Evolutionary conservation across 2,329 filamentous ascomycete genomes (phyloP).

Genomic region (Dissoconium aciculare): DNA sequence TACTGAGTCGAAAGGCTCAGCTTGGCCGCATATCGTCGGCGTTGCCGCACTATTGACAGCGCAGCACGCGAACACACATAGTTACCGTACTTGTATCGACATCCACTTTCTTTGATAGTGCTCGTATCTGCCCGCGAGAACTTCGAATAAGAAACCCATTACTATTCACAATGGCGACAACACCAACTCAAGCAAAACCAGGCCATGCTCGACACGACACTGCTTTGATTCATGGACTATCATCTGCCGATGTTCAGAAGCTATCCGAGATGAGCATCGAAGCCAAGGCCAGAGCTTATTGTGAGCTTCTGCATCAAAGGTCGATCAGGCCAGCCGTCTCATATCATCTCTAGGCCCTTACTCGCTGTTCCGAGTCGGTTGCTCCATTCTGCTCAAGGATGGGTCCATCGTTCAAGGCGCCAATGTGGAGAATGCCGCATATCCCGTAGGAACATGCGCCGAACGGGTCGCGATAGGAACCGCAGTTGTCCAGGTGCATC

Average conservation of each 20-base stretch:
- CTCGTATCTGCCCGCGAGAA: too few species aligned
- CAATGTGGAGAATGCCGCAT: conserved; percentile 86
- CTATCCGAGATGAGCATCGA: conserved; percentile 49
- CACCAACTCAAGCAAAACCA: conserved; percentile 17
- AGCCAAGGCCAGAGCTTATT: conserved; percentile 71
- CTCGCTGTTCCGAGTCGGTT: conserved; percentile 81
- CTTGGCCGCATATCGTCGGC: too few species aligned
- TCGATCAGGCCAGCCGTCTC: background rate
- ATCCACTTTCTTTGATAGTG: too few species aligned
- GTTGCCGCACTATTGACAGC: too few species aligned
- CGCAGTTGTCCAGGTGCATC: conserved; percentile 44
- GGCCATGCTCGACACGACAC: conserved; percentile 26
- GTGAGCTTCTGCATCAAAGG: conserved; percentile 31
- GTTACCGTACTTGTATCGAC: too few species aligned
- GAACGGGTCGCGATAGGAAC: conserved; percentile 79
- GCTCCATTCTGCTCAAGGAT: conserved; percentile 49
- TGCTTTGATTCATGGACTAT: conserved; percentile 39
- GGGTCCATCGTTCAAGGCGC: conserved; percentile 49
- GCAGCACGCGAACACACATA: too few species aligned
- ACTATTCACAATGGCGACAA: background rate
- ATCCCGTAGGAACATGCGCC: conserved; percentile 89
- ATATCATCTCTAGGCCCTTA: conserved; percentile 47
- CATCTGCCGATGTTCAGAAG: conserved; percentile 46
- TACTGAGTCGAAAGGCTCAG: too few species aligned
- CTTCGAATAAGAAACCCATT: too few species aligned